phyloP scores from a whole-genome alignment of 2,329 filamentous ascomycete species.

The Cladosporium sp. region DNA sequence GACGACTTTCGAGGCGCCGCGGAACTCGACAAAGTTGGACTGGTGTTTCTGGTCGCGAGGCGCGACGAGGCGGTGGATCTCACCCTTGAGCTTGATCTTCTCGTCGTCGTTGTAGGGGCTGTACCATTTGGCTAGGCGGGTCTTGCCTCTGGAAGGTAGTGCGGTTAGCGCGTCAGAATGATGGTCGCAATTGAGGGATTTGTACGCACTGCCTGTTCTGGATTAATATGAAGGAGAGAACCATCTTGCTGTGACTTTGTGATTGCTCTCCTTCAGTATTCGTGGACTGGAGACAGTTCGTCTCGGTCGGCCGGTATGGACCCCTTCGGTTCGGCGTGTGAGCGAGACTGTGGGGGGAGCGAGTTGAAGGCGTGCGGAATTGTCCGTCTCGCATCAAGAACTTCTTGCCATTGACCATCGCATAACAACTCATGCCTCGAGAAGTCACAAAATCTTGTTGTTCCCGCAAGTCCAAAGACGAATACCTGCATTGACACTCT shows the following conservation, averaged over 20 bases:
- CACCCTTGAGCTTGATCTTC: constrained; percentile 98
- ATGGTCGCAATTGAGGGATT: not conserved
- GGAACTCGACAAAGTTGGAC: constrained; percentile 97
- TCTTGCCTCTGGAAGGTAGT: constrained; percentile 78
- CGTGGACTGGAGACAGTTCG: not conserved
- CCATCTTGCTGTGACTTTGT: constrained; percentile 42
- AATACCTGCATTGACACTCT: not conserved
- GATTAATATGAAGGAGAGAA: constrained; percentile 86
- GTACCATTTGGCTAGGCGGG: constrained; percentile 98
- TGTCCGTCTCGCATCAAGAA: not conserved
- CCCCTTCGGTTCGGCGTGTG: constrained; percentile 5
- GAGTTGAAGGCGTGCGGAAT: not conserved
- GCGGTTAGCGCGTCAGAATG: constrained; percentile 24
- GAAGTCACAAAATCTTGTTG: not conserved
- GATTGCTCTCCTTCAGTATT: constrained; percentile 1
- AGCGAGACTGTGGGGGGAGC: not conserved
- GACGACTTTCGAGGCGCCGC: constrained; percentile 86
- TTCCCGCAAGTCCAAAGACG: not conserved
- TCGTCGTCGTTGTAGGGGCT: constrained; percentile 97
- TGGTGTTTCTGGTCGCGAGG: constrained; percentile 99
- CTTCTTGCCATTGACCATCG: constrained; percentile 5
- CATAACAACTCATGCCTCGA: not conserved
- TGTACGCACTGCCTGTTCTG: constrained; percentile 78
- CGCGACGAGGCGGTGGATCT: constrained; percentile 97
- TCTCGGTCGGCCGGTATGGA: not conserved